Base-by-base conservation (phyloP, 768 basidiomycete genomes). In the Termitomyces sp. region DNA sequence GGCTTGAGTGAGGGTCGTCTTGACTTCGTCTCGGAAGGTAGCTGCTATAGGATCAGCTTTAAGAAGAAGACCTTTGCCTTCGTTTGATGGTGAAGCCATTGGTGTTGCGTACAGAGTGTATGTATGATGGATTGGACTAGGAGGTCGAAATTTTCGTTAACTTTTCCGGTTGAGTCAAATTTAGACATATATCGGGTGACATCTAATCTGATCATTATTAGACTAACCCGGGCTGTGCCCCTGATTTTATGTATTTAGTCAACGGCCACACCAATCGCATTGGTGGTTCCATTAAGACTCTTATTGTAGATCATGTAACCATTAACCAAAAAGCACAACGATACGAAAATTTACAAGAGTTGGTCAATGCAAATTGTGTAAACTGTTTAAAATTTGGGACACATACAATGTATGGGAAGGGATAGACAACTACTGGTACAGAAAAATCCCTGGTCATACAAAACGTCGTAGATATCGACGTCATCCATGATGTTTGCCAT, bases 41-140 rank as follows among this genome's bases (percentile, higher is more conserved):
- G 78, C 77, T 22, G 90, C 87, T 61, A 95, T 84, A 10, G 80
- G 71, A 63, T 92, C 90, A 0, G 88, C 87, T 60, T 90, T 90
- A 62, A 91, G 78, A 5, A 93, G 78, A 26, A 93, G 68, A 17
- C 91, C 89, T 69, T 89, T 89, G 22, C 84, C 81, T 32, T 62
- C 56, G 45, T 57, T 52, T 43, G 58, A 59, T 21, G 60, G 60
- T 45, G 61, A 55, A 45, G 64, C 51, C 67, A 69, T 68, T 5
- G 37, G 22, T 52, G n/a, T 32, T 37, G 35, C 42, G 51, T 49
- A 24, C 22, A 44, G 17, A 45, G 22, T 15, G 28, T 22, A 8
- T 45, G 17, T 32, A 28, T 7, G 40, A 5, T 19, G 22, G n/a
- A 45, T 2, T 10, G 21, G 19, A 21, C 41, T 51, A 41, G 35